phyloP scores from a whole-genome alignment of 2,329 filamentous ascomycete genomes.

The Fusarium sp. region DNA sequence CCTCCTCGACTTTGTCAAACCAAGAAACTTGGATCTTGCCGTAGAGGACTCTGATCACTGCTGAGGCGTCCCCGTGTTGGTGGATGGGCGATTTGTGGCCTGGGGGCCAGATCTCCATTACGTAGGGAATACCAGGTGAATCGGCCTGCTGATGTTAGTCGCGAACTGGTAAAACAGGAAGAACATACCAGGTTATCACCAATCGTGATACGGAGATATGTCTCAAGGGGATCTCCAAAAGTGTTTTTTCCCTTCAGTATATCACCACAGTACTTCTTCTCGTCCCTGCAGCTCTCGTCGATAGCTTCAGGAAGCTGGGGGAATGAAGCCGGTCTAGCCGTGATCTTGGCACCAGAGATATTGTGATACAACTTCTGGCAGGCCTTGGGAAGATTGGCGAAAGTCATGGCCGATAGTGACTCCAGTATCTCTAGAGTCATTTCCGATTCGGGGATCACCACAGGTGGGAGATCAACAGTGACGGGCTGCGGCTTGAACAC shows the following conservation, averaged over 20 bases:
- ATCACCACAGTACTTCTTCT: accelerated
- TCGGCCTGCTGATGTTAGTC: not conserved
- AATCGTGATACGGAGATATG: not conserved
- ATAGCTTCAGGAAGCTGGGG: not conserved
- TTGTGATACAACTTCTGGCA: not conserved
- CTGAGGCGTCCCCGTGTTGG: not conserved
- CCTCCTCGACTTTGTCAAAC: not conserved
- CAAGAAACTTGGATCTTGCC: not conserved
- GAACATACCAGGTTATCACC: not conserved
- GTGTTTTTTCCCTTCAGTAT: accelerated
- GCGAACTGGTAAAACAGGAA: accelerated
- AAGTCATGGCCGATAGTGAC: not conserved
- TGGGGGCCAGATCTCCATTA: not conserved
- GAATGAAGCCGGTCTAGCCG: not conserved
- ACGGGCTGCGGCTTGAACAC: not conserved
- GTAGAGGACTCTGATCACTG: not conserved
- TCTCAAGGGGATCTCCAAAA: not conserved
- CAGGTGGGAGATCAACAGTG: not conserved
- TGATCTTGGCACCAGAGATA: accelerated
- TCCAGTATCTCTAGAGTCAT: not conserved
- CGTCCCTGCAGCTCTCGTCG: not conserved
- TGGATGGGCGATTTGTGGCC: not conserved
- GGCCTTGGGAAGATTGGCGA: not conserved
- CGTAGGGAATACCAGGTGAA: not conserved
- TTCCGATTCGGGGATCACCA: not conserved